Evolutionary conservation across 2,329 filamentous ascomycete species (phyloP), one percentile per base, ranked within the genome.

Genomic region (Aspergillus eucalypticola): DNA sequence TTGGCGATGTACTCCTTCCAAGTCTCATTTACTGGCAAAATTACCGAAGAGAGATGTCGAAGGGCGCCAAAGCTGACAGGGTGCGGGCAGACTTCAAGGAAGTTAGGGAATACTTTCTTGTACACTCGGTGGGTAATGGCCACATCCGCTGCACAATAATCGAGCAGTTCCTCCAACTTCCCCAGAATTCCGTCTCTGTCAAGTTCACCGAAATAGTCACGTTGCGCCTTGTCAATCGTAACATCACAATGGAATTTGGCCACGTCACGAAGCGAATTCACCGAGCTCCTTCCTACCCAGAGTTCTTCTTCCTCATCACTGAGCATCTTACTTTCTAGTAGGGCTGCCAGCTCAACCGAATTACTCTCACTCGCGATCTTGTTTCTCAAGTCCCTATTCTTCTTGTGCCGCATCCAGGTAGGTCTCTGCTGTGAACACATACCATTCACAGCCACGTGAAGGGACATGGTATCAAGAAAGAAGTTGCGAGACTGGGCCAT

Each of bases 341-440:
- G 77, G 49, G 86, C 81, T 2, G 88, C 85, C 23, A 97, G 77
- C 64, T 95, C 90, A 6, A 86, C 79, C 56, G 88, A 89, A 15
- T 89, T 85, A 3, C 88, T 89, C 57, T 91, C 85, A 52, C 83
- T 88, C 5, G 90, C 86, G 51, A 94, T 87, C 70, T 89, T 90
- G 63, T 97, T 93, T 53, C 91, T 83, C 49, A 94, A 71, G 71
- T 98, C 94, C 60, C 89, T 85, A 65, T 89, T 92, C 79, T 99
- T 99, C 73, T 92, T 90, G 75, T 96, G 91, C 75, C 91, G 96
- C 88, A 97, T 92, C 95, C 95, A 99, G 0, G 91, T 96, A 8
- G 96, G 95, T 53, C 95, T 86, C 75, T 99, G 95, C 66, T 90
- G 89, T 21, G 95, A 98, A 76, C 95, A 99, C 95, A 99, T 99